A percentile compares a stretch with the other conserved stretches of the same genome.
phyloP scores from a whole-genome alignment of 805 yeast genomes.

The Metschnikowia borealis region DNA sequence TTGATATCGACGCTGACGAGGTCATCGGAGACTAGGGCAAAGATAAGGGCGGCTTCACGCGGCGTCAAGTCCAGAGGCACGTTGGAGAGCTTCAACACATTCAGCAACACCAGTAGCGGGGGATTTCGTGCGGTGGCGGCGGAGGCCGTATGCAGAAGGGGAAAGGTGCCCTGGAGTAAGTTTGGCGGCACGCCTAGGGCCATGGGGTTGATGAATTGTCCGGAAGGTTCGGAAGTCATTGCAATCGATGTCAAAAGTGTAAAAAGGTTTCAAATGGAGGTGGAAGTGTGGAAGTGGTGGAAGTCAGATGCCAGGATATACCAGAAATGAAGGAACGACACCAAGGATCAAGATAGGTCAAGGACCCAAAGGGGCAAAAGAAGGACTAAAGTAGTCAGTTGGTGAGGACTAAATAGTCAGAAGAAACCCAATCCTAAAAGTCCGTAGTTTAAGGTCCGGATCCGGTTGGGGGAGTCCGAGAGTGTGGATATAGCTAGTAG shows the following conservation, averaged over 20 bases:
- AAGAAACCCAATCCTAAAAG: not conserved
- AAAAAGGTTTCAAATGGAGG: too few relatives aligned
- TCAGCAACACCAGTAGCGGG: slow-evolving; percentile 3
- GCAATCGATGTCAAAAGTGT: too few relatives aligned
- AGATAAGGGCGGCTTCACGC: slow-evolving; percentile 65
- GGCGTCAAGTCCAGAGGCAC: slow-evolving; percentile 59
- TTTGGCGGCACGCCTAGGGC: slow-evolving; percentile 7
- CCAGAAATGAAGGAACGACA: too few relatives aligned
- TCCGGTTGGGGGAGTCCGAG: not conserved
- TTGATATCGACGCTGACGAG: slow-evolving; percentile 46
- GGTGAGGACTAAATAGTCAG: not conserved
- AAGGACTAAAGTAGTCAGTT: not conserved
- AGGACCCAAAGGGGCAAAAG: not conserved
- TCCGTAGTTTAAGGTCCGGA: not conserved
- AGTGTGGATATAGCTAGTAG: not conserved
- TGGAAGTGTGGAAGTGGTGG: too few relatives aligned
- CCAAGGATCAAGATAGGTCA: too few relatives aligned
- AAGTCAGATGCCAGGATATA: too few relatives aligned
- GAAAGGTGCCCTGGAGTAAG: slow-evolving; percentile 3
- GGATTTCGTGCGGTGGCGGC: not conserved
- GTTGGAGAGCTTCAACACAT: slow-evolving; percentile 38
- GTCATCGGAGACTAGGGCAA: slow-evolving; percentile 65
- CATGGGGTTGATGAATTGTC: slow-evolving; percentile 14
- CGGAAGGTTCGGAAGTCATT: slow-evolving; percentile 14
- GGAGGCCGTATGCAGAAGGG: slow-evolving; percentile 3